Percentiles rank a stretch among this genome's conserved stretches.
Conservation (phyloP, 2,329 filamentous ascomycete genomes). For the Metarhizium robertsii region DNA sequence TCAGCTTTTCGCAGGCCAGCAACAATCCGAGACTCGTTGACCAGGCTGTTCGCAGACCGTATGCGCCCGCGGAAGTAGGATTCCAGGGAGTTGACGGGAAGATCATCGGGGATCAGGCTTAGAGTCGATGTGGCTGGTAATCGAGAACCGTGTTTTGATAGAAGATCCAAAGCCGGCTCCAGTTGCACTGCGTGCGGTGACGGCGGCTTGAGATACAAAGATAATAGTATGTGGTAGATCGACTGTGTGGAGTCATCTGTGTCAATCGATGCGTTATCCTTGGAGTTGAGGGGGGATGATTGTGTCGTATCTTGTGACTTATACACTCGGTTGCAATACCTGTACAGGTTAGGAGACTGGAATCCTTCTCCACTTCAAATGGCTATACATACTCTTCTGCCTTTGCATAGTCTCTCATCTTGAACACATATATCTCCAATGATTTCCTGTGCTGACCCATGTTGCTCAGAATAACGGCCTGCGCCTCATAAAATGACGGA, state of each 20-base stretch:
- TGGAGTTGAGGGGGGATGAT: slow-evolving; percentile 24
- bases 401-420: slow-evolving; percentile 75
- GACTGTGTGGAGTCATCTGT: slow-evolving; percentile 53
- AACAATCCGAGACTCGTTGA: slow-evolving; percentile 73
- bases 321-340: slow-evolving; percentile 84
- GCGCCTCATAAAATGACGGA: slow-evolving; percentile 75
- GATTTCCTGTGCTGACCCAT: slow-evolving; percentile 96
- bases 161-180: slow-evolving; percentile 70
- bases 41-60: slow-evolving; percentile 69
- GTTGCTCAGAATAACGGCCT: slow-evolving; percentile 84
- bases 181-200: slow-evolving; percentile 63
- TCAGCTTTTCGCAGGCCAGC: slow-evolving; percentile 69
- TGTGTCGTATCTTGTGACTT: slow-evolving; percentile 41
- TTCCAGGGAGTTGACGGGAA: slow-evolving; percentile 72
- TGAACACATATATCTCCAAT: slow-evolving; percentile 95
- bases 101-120: slow-evolving; percentile 69
- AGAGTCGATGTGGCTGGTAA: slow-evolving; percentile 82
- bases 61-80: slow-evolving; percentile 91
- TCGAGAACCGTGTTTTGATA: slow-evolving; percentile 88
- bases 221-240: slow-evolving; percentile 86
- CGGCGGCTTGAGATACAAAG: slow-evolving; percentile 78
- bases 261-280: slow-evolving; percentile 21
- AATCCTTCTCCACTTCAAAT: background rate
- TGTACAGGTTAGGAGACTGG: slow-evolving; percentile 25
- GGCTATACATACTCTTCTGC: slow-evolving; percentile 69